A percentile compares a stretch with the other conserved stretches of the same genome.
Evolutionary conservation across 495 filamentous ascomycete genomes (phyloP).

Genomic region (Aspergillus taichungensis): DNA sequence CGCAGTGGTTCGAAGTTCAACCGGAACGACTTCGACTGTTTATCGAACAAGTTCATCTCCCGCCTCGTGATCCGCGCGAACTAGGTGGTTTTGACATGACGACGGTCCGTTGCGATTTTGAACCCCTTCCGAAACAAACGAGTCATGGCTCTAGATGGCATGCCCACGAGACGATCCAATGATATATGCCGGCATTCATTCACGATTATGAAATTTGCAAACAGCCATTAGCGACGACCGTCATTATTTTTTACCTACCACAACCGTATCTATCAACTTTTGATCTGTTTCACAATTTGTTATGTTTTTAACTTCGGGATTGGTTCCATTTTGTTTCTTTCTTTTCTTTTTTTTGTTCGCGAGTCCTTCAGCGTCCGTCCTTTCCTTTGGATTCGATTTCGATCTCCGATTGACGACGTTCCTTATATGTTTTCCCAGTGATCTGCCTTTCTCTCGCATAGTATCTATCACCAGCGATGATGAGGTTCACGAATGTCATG

Average conservation of each 20-base stretch:
- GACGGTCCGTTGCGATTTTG: too few species aligned
- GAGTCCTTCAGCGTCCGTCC: conserved; percentile 16
- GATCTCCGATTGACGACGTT: conserved; percentile 9
- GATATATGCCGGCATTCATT: conserved; percentile 19
- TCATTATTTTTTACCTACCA: conserved; percentile 7
- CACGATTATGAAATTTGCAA: conserved; percentile 19
- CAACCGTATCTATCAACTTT: conserved; percentile 10
- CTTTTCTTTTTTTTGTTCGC: conserved; percentile 11
- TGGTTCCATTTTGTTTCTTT: conserved; percentile 1
- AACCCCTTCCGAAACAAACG: conserved; percentile 1
- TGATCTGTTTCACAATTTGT: conserved; percentile 7
- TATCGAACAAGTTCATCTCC: conserved; percentile 91
- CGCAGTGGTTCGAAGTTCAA: conserved; percentile 65
- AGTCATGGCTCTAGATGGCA: conserved; percentile 15
- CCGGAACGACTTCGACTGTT: conserved; percentile 79
- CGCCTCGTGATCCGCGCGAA: conserved; percentile 91
- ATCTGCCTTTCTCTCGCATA: conserved; percentile 38
- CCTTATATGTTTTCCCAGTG: conserved; percentile 19
- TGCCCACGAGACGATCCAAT: conserved; percentile 15
- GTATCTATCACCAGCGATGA: conserved; percentile 36
- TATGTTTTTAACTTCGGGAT: not conserved
- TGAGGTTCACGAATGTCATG: conserved; percentile 43
- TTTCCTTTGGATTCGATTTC: conserved; percentile 21
- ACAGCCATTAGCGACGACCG: conserved; percentile 13
- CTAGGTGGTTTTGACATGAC: conserved; percentile 43